Conservation (phyloP, 768 basidiomycete species). For the Podaxis sp. region DNA sequence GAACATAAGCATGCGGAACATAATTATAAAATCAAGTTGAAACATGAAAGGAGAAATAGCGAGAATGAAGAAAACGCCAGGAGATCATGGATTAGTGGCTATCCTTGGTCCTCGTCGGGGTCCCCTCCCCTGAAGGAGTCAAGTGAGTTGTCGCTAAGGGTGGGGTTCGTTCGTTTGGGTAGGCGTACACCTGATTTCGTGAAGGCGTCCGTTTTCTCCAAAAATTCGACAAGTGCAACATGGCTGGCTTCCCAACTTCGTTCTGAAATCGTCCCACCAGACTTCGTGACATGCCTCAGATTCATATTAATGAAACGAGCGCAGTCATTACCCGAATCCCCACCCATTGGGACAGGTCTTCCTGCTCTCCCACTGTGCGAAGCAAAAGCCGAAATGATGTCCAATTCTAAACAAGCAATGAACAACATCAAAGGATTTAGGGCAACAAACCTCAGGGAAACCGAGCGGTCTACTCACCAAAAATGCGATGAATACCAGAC, state of each 20-base stretch:
- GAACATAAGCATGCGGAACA: too few relatives aligned
- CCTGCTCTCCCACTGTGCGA: slow-evolving; percentile 4
- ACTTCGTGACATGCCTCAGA: not conserved
- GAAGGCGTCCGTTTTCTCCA: too few relatives aligned
- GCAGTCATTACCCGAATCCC: not conserved
- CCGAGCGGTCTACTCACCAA: not conserved
- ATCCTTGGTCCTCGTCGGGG: too few relatives aligned
- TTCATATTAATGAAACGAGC: not conserved
- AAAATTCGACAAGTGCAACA: not conserved
- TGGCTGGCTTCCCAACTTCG: not conserved
- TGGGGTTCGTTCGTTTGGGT: too few relatives aligned
- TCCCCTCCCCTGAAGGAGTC: too few relatives aligned
- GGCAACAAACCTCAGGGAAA: too few relatives aligned
- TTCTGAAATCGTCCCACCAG: not conserved
- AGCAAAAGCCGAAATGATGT: not conserved
- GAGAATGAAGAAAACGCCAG: too few relatives aligned
- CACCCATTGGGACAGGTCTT: not conserved
- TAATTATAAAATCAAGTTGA: too few relatives aligned
- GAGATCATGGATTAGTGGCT: too few relatives aligned
- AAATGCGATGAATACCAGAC: not conserved
- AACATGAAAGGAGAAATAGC: too few relatives aligned
- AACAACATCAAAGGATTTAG: not conserved
- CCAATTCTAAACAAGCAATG: not conserved
- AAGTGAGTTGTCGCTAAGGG: too few relatives aligned
- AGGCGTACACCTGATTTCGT: too few relatives aligned